Base-by-base conservation (phyloP, 1,284 basidiomycete genomes). In the Athelia psychrophila region DNA sequence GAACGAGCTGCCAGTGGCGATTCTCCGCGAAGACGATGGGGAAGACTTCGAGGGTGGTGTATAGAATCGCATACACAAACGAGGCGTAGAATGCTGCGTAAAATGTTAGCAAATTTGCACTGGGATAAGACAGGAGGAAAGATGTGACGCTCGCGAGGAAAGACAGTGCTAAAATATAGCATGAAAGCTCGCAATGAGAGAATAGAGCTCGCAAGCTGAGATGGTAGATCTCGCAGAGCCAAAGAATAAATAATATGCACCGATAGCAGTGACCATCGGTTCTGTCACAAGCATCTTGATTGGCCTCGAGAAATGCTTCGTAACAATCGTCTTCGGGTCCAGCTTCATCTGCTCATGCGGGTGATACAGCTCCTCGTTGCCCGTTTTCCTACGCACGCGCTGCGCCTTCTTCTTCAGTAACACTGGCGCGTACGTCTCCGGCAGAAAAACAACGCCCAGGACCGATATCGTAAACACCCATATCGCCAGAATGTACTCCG, bases 351-450 rank as follows among this genome's bases (percentile, higher is more conserved):
- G 38, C 38, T 19, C 38, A 16, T 23, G 38, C 38, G 38, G 22
- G 18, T 18, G 22, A 53, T 60, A 64, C 44, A 65, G 51, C 40
- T 50, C 63, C 64, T 63, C 68, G 44, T 55, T 52, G 16, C 51
- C 58, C 19, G 62, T 74, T 57, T 61, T 60, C 36, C 68, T 64
- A 18, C 64, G 61, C 15, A 76, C 49, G 6, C 56, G 55, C 1
- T 52, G 54, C 0, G 66, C 67, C 51, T 67, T 67, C n/a, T 57
- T 52, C 32, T 60, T 60, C 20, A 72, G 55, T 20, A 72, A 60
- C 15, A 58, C 60, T 25, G 68, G 63, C 5, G 64, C 62, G 24
- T 62, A 69, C 0, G 69, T 72, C 55, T 72, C 70, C 2, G 63
- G 65, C 4, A 67, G 51, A 48, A 64, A 60, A 44, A 70, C 53